Base-by-base conservation (phyloP, 225 moss, liverwort and hornwort species). In the Polytrichum commune region DNA sequence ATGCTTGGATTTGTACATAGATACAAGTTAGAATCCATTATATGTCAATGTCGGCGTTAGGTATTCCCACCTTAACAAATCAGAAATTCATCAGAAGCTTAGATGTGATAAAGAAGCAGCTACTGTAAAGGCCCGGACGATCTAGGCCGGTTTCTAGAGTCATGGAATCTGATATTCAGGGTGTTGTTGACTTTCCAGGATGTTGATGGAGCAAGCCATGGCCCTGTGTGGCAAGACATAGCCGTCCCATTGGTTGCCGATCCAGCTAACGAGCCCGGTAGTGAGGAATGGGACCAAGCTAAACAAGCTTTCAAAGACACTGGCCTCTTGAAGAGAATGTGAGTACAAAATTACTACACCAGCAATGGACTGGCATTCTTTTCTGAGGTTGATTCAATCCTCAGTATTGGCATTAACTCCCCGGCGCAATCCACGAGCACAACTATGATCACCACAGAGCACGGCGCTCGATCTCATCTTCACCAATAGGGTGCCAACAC, bases 221-320 rank as follows among this genome's bases (percentile, higher is more conserved):
- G 86, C 33, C 54, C 67, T 27, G 83, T 86, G 20, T 86, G 86
- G 86, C 77, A 86, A 73, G 71, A 73, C 73, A 67, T 83, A 64
- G 80, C 78, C n/a, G 71, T 78, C 1, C 86, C 86, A 6, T 60
- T 86, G 68, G 78, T 55, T 63, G 80, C 79, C 16, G 83, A 86
- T 69, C 83, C 86, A 1, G 80, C 86, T 1, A 86, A 83, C 63
- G 65, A 86, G 25, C 86, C 83, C 0, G 65, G 53, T 19, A 86
- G 80, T 27, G 80, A 86, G 1, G 83, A 86, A 68, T 86, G 86
- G 86, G 76, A 65, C 65, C 78, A 86, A 18, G 78, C 86, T 4
- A 86, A 69, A 61, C 77, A 86, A 68, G 83, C 75, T 5, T 86
- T 83, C 5, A 80, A 78, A 56, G 86, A 83, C 0, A 86, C 83